Evolutionary conservation across 495 filamentous ascomycete species (phyloP).

Genomic region (Aspergillus coremiiformis): DNA sequence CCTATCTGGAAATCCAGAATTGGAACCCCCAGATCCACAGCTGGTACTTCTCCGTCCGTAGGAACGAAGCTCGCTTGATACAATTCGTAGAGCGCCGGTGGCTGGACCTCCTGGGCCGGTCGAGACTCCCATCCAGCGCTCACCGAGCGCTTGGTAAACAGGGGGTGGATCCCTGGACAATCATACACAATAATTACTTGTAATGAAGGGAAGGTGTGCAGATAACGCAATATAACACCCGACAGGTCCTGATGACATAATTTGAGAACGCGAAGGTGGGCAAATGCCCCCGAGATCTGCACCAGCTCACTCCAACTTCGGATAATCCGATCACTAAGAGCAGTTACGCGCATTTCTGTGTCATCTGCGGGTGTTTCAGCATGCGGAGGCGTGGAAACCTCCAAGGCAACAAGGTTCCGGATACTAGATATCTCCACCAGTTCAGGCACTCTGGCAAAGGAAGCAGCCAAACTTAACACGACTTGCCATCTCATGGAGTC

Average conservation of each 20-base stretch:
- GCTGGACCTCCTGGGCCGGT: neutral
- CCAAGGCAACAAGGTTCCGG: slow-evolving; percentile 33
- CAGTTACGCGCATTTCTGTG: neutral
- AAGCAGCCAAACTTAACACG: slow-evolving; percentile 22
- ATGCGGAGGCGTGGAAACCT: slow-evolving; percentile 18
- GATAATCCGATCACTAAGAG: slow-evolving; percentile 32
- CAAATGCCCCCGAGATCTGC: slow-evolving; percentile 19
- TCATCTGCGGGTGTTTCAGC: neutral
- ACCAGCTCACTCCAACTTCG: slow-evolving; percentile 34
- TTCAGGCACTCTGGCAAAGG: slow-evolving; percentile 23
- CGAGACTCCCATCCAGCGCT: slow-evolving; percentile 9
- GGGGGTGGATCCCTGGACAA: slow-evolving; percentile 15
- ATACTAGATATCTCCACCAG: slow-evolving; percentile 28
- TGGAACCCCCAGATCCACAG: neutral
- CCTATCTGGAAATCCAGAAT: slow-evolving; percentile 15
- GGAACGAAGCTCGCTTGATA: slow-evolving; percentile 10
- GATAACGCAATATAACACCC: slow-evolving; percentile 14
- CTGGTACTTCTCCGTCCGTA: neutral
- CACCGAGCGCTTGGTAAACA: neutral
- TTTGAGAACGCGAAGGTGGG: slow-evolving; percentile 31
- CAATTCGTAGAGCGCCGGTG: slow-evolving; percentile 9
- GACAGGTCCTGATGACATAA: slow-evolving; percentile 27
- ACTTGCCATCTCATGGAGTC: slow-evolving; percentile 24
- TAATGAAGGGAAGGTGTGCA: slow-evolving; percentile 25
- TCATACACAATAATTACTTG: slow-evolving; percentile 19